Evolutionary conservation across 306 rosid species (phyloP).

Genomic region (Begonia fuchsioides): DNA sequence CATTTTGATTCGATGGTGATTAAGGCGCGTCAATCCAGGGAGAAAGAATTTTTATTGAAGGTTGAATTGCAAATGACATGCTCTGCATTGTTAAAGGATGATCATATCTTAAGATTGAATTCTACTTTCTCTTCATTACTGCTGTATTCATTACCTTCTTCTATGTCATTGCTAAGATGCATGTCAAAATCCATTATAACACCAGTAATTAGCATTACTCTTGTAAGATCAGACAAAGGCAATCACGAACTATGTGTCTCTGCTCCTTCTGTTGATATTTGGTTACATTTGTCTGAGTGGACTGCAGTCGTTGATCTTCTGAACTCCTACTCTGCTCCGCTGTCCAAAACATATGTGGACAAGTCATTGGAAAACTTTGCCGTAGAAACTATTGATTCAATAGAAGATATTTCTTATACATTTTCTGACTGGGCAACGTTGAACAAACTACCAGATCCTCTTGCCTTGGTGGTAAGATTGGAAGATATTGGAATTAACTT

Average conservation of each 20-base stretch:
- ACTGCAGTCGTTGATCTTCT: conserved; percentile 32
- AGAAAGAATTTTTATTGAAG: conserved; percentile 28
- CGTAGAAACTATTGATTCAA: not conserved
- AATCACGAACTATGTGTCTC: conserved; percentile 33
- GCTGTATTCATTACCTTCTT: conserved; percentile 33
- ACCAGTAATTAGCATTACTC: conserved; percentile 35
- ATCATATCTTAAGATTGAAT: conserved; percentile 25
- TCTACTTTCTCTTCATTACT: conserved; percentile 41
- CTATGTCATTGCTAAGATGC: conserved; percentile 42
- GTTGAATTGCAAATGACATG: conserved; percentile 38
- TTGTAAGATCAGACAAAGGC: conserved; percentile 33
- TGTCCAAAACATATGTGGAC: conserved; percentile 14
- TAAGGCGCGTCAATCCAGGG: conserved; percentile 21
- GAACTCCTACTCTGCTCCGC: conserved; percentile 20
- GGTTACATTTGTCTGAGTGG: conserved; percentile 73
- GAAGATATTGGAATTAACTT: conserved; percentile 33
- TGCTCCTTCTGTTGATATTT: conserved; percentile 57
- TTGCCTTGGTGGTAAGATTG: conserved; percentile 23
- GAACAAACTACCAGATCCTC: conserved; percentile 21
- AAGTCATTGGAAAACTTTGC: conserved; percentile 7
- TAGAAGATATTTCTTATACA: conserved; percentile 18
- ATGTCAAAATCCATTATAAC: conserved; percentile 19
- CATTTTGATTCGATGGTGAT: conserved; percentile 30
- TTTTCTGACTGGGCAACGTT: conserved; percentile 19
- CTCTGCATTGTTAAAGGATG: conserved; percentile 49